Evolutionary conservation across 768 basidiomycete species (phyloP).

Genomic region (Panaeolus cyanescens): DNA sequence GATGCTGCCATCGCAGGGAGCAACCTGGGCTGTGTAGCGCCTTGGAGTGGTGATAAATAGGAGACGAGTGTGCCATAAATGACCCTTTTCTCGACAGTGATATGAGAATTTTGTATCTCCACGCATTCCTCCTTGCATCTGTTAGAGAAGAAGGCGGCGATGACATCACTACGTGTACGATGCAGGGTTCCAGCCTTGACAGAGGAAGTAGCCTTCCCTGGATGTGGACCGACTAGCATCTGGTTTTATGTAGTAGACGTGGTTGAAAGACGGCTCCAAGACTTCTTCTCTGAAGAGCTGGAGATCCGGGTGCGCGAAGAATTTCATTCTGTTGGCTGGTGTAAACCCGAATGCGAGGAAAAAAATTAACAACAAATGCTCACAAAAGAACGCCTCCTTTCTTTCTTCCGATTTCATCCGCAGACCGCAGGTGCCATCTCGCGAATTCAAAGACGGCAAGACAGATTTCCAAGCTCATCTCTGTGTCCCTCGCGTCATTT

Average conservation of each 20-base stretch:
- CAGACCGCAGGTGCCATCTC: slow-evolving; percentile 49
- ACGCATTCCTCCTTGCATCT: no score
- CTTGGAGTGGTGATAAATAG: no score
- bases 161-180: neutral
- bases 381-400: slow-evolving; percentile 63
- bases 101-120: no score
- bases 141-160: no score
- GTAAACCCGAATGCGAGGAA: no score
- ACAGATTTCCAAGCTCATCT: slow-evolving; percentile 73
- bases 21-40: no score
- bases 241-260: slow-evolving; percentile 77
- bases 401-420: slow-evolving; percentile 40
- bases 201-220: slow-evolving; percentile 86
- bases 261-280: slow-evolving; percentile 64
- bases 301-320: slow-evolving; percentile 76
- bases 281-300: slow-evolving; percentile 61
- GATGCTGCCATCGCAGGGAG: no score
- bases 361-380: slow-evolving; percentile 18
- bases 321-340: slow-evolving; percentile 92
- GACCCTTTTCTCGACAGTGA: no score
- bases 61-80: no score
- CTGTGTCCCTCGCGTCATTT: slow-evolving; percentile 62
- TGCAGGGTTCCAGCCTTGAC: slow-evolving; percentile 62
- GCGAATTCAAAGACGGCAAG: slow-evolving; percentile 74
- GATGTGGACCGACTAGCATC: slow-evolving; percentile 77